These are phyloP conservation scores for Wallacemonas sp. DNA, from an alignment of 208 protist species.

Conservation along the genomic window DNA sequence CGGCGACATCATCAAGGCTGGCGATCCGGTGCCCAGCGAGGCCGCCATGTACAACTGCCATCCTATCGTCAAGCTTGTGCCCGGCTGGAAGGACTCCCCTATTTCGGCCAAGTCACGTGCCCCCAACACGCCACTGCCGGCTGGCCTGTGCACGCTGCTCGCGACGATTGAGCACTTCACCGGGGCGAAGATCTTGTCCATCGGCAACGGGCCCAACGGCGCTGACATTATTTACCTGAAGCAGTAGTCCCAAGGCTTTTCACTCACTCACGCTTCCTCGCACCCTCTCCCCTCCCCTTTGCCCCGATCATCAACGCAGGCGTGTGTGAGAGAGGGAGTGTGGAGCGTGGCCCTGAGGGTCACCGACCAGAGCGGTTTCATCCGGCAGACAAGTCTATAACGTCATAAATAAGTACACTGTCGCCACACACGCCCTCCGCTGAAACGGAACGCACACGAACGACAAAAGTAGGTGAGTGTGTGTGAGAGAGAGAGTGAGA, in stretches of 20 bases:
- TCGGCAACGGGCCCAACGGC: slow-evolving; percentile 88
- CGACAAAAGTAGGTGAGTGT: no score
- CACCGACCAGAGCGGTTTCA: no score
- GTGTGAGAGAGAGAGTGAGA: no score
- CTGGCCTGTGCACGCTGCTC: slow-evolving; percentile 73
- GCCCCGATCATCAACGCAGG: no score
- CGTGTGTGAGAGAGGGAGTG: no score
- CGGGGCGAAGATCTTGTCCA: slow-evolving; percentile 80
- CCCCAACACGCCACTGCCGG: slow-evolving; percentile 62
- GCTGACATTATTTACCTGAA: slow-evolving; percentile 89
- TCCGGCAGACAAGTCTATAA: no score
- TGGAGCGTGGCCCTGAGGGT: no score
- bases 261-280: neutral
- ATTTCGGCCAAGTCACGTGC: slow-evolving; percentile 64
- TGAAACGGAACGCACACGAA: no score
- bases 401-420: no score
- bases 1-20: slow-evolving; percentile 86
- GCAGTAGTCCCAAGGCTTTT: slow-evolving; percentile 27
- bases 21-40: slow-evolving; percentile 86
- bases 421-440: no score
- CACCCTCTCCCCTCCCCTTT: no score
- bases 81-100: slow-evolving; percentile 79
- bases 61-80: slow-evolving; percentile 84
- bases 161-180: slow-evolving; percentile 87
- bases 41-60: slow-evolving; percentile 77